Evolutionary conservation across 2,329 filamentous ascomycete genomes (phyloP), one percentile per base, ranked within the genome.

Genomic region (Raffaelea albimanens): DNA sequence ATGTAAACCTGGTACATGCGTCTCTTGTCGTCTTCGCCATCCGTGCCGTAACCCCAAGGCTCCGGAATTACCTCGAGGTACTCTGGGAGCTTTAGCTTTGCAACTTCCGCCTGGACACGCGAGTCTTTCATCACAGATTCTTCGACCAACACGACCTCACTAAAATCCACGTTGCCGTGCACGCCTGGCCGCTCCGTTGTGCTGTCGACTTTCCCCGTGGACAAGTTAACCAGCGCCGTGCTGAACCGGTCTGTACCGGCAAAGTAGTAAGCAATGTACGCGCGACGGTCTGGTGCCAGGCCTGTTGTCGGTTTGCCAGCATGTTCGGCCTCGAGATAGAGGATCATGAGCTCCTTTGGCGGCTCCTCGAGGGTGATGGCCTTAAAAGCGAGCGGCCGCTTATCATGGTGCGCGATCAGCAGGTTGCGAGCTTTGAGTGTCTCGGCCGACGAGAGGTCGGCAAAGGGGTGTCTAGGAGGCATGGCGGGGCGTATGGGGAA

Each of bases 11-110:
- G 80, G 57, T 73, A 81, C 11, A 40, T 10, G 19, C 50, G 50
- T 20, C 19, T 31, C 5, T 48, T 25, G 40, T 44, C 45, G 41
- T 47, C 40, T 33, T 41, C 47, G 21, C 31, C 72, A 51, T 76
- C 73, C 53, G 40, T 57, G 72, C 75, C 79, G 55, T 80, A 83
- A 45, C 79, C 78, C 79, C 79, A 83, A 7, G 79, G 78, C 50
- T 84, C 80, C 20, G 71, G 67, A 3, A 82, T 72, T 3, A 83
- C 64, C 1, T 75, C 69, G 2, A 73, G 71, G 38, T 77, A 77
- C 54, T 77, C 68, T 1, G 80, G 80, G 2, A 83, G 67, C 55
- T 80, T 58, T 42, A 83, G 62, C 60, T 83, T 82, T 31, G 71
- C 74, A 46, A 84, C 69, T 55, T 78, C 79, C 4, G 73, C 75